Conservation (phyloP, 2,329 filamentous ascomycete genomes). For the Penicillium sp. region DNA sequence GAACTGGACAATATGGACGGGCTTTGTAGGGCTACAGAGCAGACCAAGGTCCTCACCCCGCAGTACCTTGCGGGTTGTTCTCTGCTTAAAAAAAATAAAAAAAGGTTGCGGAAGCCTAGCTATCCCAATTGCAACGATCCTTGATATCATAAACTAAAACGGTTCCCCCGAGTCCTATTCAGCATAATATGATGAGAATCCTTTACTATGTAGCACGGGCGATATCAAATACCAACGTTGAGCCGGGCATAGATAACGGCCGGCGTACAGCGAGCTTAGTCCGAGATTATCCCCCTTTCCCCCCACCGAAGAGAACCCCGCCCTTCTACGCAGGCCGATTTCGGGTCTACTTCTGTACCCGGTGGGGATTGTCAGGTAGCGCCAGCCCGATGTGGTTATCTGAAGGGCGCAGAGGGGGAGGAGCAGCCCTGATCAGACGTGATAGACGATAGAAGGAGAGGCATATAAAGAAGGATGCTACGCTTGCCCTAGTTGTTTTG, state of each 20-base stretch:
- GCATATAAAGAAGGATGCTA: neutral
- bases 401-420: neutral
- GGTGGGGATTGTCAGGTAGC: neutral
- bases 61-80: constrained; percentile 12
- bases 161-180: neutral
- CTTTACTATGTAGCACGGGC: neutral
- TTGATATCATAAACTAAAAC: neutral
- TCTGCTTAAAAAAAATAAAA: too few relatives aligned
- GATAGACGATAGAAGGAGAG: neutral
- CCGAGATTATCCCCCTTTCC: neutral
- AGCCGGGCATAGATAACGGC: too few relatives aligned
- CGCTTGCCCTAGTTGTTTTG: neutral
- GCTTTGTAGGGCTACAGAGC: constrained; percentile 9
- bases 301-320: neutral
- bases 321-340: constrained; percentile 6
- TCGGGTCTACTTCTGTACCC: constrained; percentile 4
- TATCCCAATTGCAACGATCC: neutral
- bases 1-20: neutral
- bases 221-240: neutral
- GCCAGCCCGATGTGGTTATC: constrained; percentile 21
- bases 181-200: neutral
- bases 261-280: neutral
- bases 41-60: constrained; percentile 23
- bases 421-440: neutral
- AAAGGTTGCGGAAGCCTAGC: neutral